A percentile compares a stretch with the other conserved stretches of the same genome.
phyloP scores from a whole-genome alignment of 257 asterid species.

The Solanum etuberosum region DNA sequence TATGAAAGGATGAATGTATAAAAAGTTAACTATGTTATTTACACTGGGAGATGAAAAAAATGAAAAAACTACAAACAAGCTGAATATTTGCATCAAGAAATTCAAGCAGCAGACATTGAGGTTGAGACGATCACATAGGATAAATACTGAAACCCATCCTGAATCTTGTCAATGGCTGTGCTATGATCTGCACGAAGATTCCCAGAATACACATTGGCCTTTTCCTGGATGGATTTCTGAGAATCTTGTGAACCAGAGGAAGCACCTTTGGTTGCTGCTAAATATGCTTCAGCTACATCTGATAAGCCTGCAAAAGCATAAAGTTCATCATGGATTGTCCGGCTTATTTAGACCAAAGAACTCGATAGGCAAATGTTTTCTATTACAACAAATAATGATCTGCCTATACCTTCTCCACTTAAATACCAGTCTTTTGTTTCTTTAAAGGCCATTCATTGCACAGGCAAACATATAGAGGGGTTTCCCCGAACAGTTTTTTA shows the following conservation, averaged over 20 bases:
- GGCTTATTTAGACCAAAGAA: background rate
- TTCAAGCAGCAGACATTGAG: conserved; percentile 62
- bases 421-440: background rate
- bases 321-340: background rate
- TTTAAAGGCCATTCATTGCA: background rate
- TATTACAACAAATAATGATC: background rate
- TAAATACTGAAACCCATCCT: conserved; percentile 73
- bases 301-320: conserved; percentile 50
- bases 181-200: conserved; percentile 49
- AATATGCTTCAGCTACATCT: conserved; percentile 74
- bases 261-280: conserved; percentile 49
- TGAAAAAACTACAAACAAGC: background rate
- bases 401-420: background rate
- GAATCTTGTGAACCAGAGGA: conserved; percentile 34
- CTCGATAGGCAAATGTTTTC: too few species aligned
- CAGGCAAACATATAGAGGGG: background rate
- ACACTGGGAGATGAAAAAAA: conserved; percentile 13
- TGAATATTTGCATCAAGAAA: background rate
- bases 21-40: conserved; percentile 20
- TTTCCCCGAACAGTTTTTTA: too few species aligned
- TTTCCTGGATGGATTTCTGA: conserved; percentile 52
- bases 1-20: background rate
- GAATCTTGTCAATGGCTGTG: conserved; percentile 59
- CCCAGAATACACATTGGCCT: conserved; percentile 38
- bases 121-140: conserved; percentile 54